Conservation (phyloP, 139 green algal species). For the Trebouxia sp. region DNA sequence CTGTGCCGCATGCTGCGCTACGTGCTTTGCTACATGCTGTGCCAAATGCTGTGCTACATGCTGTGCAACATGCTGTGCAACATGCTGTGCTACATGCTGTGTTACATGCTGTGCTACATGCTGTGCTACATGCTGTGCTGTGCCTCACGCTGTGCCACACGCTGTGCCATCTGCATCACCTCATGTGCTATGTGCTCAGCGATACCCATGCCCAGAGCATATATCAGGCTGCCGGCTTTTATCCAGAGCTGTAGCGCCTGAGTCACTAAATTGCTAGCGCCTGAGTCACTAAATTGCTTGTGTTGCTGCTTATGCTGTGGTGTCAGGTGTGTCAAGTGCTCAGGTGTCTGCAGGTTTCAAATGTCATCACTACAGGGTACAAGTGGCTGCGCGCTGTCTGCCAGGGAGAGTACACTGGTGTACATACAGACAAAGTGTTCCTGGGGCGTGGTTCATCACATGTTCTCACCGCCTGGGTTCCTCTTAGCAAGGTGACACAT, state of each 20-base stretch:
- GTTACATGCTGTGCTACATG: no score
- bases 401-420: constrained; percentile 38
- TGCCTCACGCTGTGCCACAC: no score
- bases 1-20: no score
- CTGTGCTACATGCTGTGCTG: no score
- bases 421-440: constrained; percentile 48
- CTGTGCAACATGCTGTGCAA: no score
- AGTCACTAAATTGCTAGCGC: no score
- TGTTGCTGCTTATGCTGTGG: not conserved
- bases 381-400: constrained; percentile 48
- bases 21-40: no score
- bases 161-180: not conserved
- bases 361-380: constrained; percentile 40
- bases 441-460: constrained; percentile 31
- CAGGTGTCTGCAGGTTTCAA: not conserved
- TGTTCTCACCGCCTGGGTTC: constrained; percentile 41
- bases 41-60: no score
- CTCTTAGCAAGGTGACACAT: constrained; percentile 19
- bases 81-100: no score
- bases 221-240: not conserved
- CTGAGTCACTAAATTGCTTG: not conserved
- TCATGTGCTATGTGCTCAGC: not conserved
- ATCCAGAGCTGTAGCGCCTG: not conserved
- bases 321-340: no score
- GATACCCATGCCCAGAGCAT: not conserved